Evolutionary conservation across 441 rosid genomes (phyloP), one percentile per base, ranked within the genome.

Genomic region (Adansonia grandidieri): DNA sequence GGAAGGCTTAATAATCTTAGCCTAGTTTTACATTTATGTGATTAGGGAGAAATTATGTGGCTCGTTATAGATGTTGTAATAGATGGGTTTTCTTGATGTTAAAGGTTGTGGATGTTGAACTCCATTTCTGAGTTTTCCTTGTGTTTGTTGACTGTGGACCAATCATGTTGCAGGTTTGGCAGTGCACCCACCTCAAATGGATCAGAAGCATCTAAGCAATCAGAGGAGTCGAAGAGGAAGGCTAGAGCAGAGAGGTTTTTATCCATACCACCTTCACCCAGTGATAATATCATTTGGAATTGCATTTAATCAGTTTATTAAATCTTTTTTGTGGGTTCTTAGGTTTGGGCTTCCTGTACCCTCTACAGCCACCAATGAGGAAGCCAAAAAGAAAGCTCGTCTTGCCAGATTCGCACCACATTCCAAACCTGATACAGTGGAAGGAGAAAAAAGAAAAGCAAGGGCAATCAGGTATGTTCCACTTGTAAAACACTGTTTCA

Each of bases 211-310:
- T 66, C 82, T 32, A 90, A 88, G 83, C 86, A 84, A 75, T 87
- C 89, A 6, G 98, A 94, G 86, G 97, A 89, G 58, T 79, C 90
- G 84, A 96, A 94, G 87, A 91, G 95, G 83, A 96, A 92, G 82
- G 94, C 96, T 77, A 85, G 98, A 87, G 95, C 98, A 63, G 98
- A 94, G 84, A 94, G 99, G 98, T 94, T 57, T 71, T 73, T 67
- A 42, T 8, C 42, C 14, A 19, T n/a, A 15, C 9, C 56, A 58
- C 45, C 68, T 57, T 40, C 37, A 71, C 19, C 15, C 22, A 9
- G 48, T 65, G 15, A 61, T 72, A 17, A 6, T 17, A 28, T 79
- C 17, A 72, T 66, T 74, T 67, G 24, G 54, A 72, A 24, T 75
- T 57, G 20, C 75, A 24, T 32, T 78, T 47, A 15, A 7, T 15